Evolutionary conservation across 2,329 filamentous ascomycete genomes (phyloP).

Genomic region (Atkinsonella texensis): DNA sequence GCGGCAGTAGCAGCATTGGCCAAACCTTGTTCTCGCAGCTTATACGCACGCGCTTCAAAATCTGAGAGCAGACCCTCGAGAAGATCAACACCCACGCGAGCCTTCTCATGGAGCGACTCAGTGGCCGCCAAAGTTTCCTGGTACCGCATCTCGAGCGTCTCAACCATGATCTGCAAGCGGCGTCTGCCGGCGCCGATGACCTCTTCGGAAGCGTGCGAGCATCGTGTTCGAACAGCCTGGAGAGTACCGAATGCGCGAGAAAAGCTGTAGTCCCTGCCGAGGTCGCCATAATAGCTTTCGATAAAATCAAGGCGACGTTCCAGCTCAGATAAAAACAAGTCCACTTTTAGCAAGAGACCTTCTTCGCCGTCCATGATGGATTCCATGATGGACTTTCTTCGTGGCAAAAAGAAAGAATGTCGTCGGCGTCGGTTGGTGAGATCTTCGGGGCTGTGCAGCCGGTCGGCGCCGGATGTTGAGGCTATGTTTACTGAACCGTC

Average conservation of each 20-base stretch:
- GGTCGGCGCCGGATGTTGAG: slow-evolving; percentile 28
- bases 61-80: slow-evolving; percentile 79
- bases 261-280: slow-evolving; percentile 73
- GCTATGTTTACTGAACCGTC: slow-evolving; percentile 20
- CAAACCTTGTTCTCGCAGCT: slow-evolving; percentile 65
- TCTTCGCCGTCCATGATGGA: slow-evolving; percentile 53
- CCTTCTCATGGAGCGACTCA: slow-evolving; percentile 84
- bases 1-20: slow-evolving; percentile 54
- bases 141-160: slow-evolving; percentile 80
- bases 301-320: slow-evolving; percentile 79
- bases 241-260: slow-evolving; percentile 76
- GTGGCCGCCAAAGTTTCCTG: slow-evolving; percentile 74
- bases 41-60: slow-evolving; percentile 71
- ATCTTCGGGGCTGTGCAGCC: slow-evolving; percentile 15
- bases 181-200: slow-evolving; percentile 77
- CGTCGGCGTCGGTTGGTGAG: slow-evolving; percentile 30
- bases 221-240: slow-evolving; percentile 75
- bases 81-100: slow-evolving; percentile 72
- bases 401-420: slow-evolving; percentile 45
- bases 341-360: slow-evolving; percentile 51
- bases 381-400: slow-evolving; percentile 47
- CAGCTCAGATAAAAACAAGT: slow-evolving; percentile 73
- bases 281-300: slow-evolving; percentile 79
- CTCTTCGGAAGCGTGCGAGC: slow-evolving; percentile 81
- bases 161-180: slow-evolving; percentile 78